phyloP scores from a whole-genome alignment of 2,329 filamentous ascomycete genomes.

The Cladosporium sphaerospermum region DNA sequence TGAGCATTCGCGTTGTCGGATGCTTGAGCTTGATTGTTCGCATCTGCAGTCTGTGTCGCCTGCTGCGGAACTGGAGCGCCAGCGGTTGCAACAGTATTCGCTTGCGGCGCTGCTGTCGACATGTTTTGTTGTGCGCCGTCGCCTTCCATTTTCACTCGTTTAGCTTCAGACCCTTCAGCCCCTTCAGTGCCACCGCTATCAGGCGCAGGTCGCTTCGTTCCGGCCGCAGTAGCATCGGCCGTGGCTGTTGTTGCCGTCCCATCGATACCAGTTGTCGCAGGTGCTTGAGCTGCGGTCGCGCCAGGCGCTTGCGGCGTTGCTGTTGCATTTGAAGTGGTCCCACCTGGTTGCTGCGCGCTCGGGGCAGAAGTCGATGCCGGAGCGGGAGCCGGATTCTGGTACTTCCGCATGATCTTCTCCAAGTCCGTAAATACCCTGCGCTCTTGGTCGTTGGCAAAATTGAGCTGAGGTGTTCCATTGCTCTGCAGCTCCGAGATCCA shows the following conservation, averaged over 20 bases:
- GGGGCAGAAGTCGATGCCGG: neutral
- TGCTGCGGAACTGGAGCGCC: neutral
- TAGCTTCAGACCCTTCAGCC: neutral
- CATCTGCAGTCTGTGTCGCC: neutral
- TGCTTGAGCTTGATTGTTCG: neutral
- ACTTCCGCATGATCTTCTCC: slow-evolving; percentile 12
- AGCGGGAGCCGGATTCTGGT: slow-evolving; percentile 7
- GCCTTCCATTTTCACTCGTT: slow-evolving; percentile 7
- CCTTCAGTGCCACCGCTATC: neutral
- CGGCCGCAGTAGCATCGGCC: neutral
- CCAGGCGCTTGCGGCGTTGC: neutral
- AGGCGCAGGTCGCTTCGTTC: slow-evolving; percentile 3
- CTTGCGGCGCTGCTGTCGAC: neutral
- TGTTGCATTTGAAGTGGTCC: neutral
- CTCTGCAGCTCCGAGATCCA: slow-evolving; percentile 13
- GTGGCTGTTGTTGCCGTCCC: neutral
- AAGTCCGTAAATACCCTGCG: slow-evolving; percentile 12
- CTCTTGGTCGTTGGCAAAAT: slow-evolving; percentile 11
- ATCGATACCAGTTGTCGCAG: neutral
- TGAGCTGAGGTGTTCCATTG: slow-evolving; percentile 2
- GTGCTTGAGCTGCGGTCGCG: neutral
- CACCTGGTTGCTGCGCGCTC: neutral
- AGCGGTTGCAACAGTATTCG: neutral
- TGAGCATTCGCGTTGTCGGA: neutral
- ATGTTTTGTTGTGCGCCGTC: neutral